Base-by-base conservation (phyloP, 257 asterid genomes). In the Fraxinus anomala region DNA sequence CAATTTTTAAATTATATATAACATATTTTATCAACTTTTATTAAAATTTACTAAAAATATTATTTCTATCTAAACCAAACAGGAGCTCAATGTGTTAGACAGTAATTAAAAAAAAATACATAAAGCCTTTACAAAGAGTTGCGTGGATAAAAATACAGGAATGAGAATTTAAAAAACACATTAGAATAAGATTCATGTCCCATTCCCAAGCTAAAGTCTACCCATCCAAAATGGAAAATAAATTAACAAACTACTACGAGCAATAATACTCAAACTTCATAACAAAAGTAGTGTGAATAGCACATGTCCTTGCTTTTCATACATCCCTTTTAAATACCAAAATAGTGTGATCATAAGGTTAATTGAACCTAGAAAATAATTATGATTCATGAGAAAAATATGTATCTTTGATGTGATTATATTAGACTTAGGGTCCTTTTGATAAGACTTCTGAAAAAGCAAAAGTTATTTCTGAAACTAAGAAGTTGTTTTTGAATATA, bases 301-400 rank as follows among this genome's bases (percentile, higher is more conserved):
- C 87, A 80, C 80, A 12, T 83, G 84, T 40, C 16, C 37, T 13
- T 77, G 87, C 74, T 78, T 72, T 72, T 34, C 54, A 12, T 8
- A 61, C 51, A 73, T 34, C 42, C 75, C 21, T 42, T 19, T n/a
- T 7, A 11, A 68, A 39, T 59, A 23, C 42, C 28, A 24, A 26
- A 72, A 26, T 47, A 28, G 14, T 49, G 51, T 33, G 5, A 51
- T 51, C 47, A 54, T 26, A 17, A 21, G 28, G 30, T 21, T 21
- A 59, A 59, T 59, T 59, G 67, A 59, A 59, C 28, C 67, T 59
- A n/a, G 28, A 8, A 5, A 59, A 17, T 21, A 59, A 8, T 19
- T n/a, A 19, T 5, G 67, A 19, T 2, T 7, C 10, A 56, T 2
- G 3, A n/a, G 12, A 11, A 59, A 59, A 21, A 6, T 59, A 6